Base-by-base conservation (phyloP, 805 yeast species). In the Sugiyamaella floridensis region DNA sequence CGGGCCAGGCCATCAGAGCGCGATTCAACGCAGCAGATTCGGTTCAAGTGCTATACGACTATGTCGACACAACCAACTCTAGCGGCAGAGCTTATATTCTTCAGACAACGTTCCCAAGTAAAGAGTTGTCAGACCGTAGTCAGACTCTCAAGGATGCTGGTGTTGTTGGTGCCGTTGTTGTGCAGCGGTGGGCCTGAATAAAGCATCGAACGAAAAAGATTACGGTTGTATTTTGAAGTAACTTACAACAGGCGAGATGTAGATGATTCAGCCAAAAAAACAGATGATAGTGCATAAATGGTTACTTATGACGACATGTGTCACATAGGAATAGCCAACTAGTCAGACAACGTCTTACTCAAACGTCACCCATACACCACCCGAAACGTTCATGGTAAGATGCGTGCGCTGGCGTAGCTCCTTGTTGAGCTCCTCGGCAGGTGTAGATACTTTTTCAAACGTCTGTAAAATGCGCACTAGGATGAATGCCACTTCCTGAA, bases 101-200 rank as follows among this genome's bases (percentile, higher is more conserved):
- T 55, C 86, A 86, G 51, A 81, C 86, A 57, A 81, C 95, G 0
- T 88, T 88, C 72, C 98, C 98, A 9, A 83, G 86, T 28, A 79
- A 80, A 65, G 81, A 84, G 26, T 78, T 92, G 42, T 81, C 77
- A 48, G 81, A 85, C 53, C 70, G 74, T 44, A 72, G 71, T 10
- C 64, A 75, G 40, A 77, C 85, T 1, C 80, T 92, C 47, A 79
- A 77, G 52, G 89, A 82, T 28, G 93, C 95, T 4, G 88, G 88
- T 34, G 73, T 89, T 57, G 77, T 78, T 48, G 87, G 87, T 60
- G 80, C 97, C 1, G 96, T 88, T n/a, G 82, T 90, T 29, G 88
- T 90, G 15, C 97, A 89, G 69, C 83, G 93, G 71, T 86, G 95
- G 93, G 74, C 64, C 45, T 77, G 58, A 28, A 32, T 2, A 4